A percentile compares a stretch with the other conserved stretches of the same genome.
phyloP scores from a whole-genome alignment of 2,329 filamentous ascomycete species.

The Hypomyces rosellus region DNA sequence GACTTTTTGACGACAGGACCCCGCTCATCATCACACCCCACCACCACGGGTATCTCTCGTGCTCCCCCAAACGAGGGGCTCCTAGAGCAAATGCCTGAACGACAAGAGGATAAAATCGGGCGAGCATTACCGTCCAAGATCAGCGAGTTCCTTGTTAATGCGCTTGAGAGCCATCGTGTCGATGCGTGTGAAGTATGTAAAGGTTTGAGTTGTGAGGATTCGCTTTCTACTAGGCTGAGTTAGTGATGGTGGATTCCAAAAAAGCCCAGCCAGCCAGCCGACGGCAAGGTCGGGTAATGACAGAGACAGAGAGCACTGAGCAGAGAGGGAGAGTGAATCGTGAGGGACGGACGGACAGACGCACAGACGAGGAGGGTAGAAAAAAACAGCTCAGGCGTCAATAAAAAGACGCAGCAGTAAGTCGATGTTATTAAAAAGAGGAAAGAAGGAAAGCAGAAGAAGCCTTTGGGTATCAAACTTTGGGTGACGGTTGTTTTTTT shows the following conservation, averaged over 20 bases:
- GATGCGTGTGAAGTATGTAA: constrained; percentile 21
- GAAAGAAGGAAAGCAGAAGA: too few relatives aligned
- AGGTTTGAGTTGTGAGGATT: constrained; percentile 6
- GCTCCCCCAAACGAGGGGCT: too few relatives aligned
- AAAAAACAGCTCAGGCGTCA: too few relatives aligned
- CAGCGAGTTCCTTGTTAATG: constrained; percentile 90
- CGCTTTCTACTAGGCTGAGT: not conserved
- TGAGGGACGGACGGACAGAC: too few relatives aligned
- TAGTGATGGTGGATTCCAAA: not conserved
- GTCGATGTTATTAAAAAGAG: too few relatives aligned
- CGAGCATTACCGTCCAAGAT: constrained; percentile 68
- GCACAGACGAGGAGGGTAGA: too few relatives aligned
- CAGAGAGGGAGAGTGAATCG: too few relatives aligned
- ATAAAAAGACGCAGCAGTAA: too few relatives aligned
- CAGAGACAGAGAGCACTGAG: too few relatives aligned
- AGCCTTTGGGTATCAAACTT: too few relatives aligned
- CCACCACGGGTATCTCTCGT: not conserved
- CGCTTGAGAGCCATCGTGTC: constrained; percentile 78
- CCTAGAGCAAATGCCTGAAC: not conserved
- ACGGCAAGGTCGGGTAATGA: too few relatives aligned
- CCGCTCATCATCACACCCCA: constrained; percentile 7
- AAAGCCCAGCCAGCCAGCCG: not conserved
- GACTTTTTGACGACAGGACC: constrained; percentile 6
- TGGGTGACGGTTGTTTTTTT: not conserved
- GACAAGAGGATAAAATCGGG: not conserved